A percentile compares a stretch with the other conserved stretches of the same genome.
Conservation (phyloP, 2,329 filamentous ascomycete species). For the Davidsoniella neocaledoniae region DNA sequence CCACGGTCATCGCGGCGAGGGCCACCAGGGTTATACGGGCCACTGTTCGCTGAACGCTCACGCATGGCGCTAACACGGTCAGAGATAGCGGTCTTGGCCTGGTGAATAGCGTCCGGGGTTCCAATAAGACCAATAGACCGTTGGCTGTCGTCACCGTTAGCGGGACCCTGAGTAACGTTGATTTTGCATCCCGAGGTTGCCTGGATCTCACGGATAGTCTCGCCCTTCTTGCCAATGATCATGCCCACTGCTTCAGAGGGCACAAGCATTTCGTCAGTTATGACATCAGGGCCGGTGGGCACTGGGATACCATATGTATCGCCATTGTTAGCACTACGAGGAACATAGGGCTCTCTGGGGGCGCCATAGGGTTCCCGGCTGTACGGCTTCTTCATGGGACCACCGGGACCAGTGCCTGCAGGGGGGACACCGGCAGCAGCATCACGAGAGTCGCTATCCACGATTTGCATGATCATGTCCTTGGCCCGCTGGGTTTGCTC, state of each 20-base stretch:
- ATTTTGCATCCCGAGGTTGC: conserved; percentile 80
- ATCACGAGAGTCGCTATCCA: conserved; percentile 70
- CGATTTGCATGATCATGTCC: conserved; percentile 81
- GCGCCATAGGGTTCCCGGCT: conserved; percentile 7
- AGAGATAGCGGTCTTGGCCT: conserved; percentile 70
- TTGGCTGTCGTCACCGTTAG: conserved; percentile 48
- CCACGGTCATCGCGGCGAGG: conserved; percentile 8
- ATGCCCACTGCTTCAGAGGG: conserved; percentile 86
- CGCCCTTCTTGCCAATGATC: conserved; percentile 90
- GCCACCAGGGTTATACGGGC: conserved; percentile 1
- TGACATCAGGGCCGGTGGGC: conserved; percentile 39
- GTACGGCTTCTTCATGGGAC: conserved; percentile 15
- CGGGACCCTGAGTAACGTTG: conserved; percentile 70
- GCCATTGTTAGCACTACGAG: conserved; percentile 17
- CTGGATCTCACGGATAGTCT: conserved; percentile 92
- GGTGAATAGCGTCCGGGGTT: conserved; percentile 56
- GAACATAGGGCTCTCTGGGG: conserved; percentile 16
- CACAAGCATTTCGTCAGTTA: conserved; percentile 69
- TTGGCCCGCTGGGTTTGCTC: conserved; percentile 63
- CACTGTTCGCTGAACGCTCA: conserved; percentile 3
- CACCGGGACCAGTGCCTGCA: conserved; percentile 18
- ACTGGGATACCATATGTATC: conserved; percentile 12
- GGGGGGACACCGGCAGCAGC: conserved; percentile 21
- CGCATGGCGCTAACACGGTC: conserved; percentile 65
- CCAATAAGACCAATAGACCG: conserved; percentile 79